Evolutionary conservation across 140 eudicot genomes (phyloP).

Genomic region (Erigeron philadelphicus): DNA sequence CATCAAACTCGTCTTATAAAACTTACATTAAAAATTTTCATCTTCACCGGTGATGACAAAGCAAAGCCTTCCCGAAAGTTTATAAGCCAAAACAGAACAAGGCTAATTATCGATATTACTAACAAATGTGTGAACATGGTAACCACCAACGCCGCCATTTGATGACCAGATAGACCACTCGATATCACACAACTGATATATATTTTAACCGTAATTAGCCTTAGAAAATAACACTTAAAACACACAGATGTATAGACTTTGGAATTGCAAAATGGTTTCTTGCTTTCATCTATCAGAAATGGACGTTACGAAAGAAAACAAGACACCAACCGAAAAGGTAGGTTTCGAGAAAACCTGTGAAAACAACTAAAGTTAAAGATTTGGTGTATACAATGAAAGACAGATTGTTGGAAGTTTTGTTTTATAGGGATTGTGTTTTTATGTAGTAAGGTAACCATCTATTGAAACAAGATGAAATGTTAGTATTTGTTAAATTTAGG

Average conservation of each 20-base stretch:
- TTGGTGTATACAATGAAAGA: slow-evolving; percentile 23
- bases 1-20: neutral
- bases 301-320: slow-evolving; percentile 9
- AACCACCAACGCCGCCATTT: slow-evolving; percentile 23
- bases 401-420: slow-evolving; percentile 26
- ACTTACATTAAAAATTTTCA: slow-evolving; percentile 59
- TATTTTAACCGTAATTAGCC: neutral
- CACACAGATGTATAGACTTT: neutral
- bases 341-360: slow-evolving; percentile 13
- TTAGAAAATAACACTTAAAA: neutral
- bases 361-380: slow-evolving; percentile 19
- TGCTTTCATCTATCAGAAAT: slow-evolving; percentile 24
- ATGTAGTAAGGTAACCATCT: slow-evolving; percentile 22
- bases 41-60: slow-evolving; percentile 37
- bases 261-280: slow-evolving; percentile 9
- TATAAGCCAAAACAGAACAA: slow-evolving; percentile 60
- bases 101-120: slow-evolving; percentile 37
- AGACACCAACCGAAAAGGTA: neutral
- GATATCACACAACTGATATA: slow-evolving; percentile 15
- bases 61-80: slow-evolving; percentile 63
- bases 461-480: slow-evolving; percentile 1
- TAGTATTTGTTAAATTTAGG: slow-evolving; percentile 1
- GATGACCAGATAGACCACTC: slow-evolving; percentile 17
- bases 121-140: slow-evolving; percentile 52
- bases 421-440: slow-evolving; percentile 11